These are phyloP conservation scores for Chlorella vulgaris DNA, from an alignment of 139 green algal genomes.

Conservation along the genomic window DNA sequence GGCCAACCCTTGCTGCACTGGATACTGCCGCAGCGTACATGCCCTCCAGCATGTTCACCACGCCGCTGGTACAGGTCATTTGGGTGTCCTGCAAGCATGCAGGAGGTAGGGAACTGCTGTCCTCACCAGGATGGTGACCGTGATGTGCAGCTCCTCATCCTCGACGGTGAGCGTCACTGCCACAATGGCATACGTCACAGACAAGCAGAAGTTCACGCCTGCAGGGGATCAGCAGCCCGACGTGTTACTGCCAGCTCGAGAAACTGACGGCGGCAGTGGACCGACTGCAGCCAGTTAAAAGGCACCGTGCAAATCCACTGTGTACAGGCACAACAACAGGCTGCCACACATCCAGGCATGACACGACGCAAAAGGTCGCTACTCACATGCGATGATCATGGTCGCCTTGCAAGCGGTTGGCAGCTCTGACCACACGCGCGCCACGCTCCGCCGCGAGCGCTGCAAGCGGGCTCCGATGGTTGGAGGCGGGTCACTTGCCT, in stretches of 20 bases:
- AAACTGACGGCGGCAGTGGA: no score
- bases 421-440: constrained; percentile 30
- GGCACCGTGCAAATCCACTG: no score
- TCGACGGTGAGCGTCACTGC: not conserved
- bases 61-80: no score
- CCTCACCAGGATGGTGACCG: constrained; percentile 32
- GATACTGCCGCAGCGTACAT: no score
- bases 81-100: no score
- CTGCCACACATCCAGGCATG: no score
- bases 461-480: not conserved
- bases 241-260: no score
- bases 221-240: not conserved
- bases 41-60: no score
- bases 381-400: constrained; percentile 9
- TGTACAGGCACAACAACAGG: no score
- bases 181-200: constrained; percentile 23
- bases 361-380: no score
- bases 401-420: constrained; percentile 33
- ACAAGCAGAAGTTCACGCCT: constrained; percentile 29
- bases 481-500: not conserved
- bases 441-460: not conserved
- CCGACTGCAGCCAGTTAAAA: no score
- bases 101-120: not conserved
- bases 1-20: not conserved
- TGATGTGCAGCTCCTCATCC: constrained; percentile 44